phyloP scores from a whole-genome alignment of 2,329 filamentous ascomycete genomes.

The Apiospora marii region DNA sequence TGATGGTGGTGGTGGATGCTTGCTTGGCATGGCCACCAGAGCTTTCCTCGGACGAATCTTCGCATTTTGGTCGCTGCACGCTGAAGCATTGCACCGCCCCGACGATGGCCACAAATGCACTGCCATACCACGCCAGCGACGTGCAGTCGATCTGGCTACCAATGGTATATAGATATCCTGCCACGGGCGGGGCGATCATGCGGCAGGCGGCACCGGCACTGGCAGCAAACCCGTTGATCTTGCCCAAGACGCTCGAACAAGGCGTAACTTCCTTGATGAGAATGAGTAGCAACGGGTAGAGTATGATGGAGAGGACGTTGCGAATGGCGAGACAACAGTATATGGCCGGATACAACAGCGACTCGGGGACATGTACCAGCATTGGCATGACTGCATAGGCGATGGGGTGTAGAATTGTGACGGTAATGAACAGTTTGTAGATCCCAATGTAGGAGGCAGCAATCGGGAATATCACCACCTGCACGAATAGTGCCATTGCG shows the following conservation, averaged over 20 bases:
- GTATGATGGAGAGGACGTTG: constrained; percentile 67
- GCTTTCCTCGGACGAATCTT: constrained; percentile 30
- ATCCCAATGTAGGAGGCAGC: constrained; percentile 66
- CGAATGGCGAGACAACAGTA: constrained; percentile 65
- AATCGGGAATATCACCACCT: constrained; percentile 67
- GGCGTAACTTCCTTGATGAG: constrained; percentile 73
- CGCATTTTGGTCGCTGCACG: constrained; percentile 47
- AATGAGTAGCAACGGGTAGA: constrained; percentile 73
- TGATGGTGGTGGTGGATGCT: constrained; percentile 26
- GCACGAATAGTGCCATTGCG: constrained; percentile 65
- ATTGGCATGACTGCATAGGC: constrained; percentile 67
- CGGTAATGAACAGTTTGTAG: constrained; percentile 64
- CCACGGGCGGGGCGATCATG: constrained; percentile 71
- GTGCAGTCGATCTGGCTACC: constrained; percentile 67
- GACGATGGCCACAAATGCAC: constrained; percentile 61
- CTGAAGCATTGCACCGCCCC: constrained; percentile 69
- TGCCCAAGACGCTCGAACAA: constrained; percentile 62
- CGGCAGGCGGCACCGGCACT: constrained; percentile 71
- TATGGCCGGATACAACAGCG: constrained; percentile 62
- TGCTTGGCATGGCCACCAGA: constrained; percentile 21
- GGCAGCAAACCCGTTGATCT: constrained; percentile 71
- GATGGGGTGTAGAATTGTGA: constrained; percentile 67
- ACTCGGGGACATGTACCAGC: constrained; percentile 62
- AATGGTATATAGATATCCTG: constrained; percentile 69
- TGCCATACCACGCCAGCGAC: constrained; percentile 70